Evolutionary conservation across 140 eudicot species (phyloP).

Genomic region (Oenanthe javanica): DNA sequence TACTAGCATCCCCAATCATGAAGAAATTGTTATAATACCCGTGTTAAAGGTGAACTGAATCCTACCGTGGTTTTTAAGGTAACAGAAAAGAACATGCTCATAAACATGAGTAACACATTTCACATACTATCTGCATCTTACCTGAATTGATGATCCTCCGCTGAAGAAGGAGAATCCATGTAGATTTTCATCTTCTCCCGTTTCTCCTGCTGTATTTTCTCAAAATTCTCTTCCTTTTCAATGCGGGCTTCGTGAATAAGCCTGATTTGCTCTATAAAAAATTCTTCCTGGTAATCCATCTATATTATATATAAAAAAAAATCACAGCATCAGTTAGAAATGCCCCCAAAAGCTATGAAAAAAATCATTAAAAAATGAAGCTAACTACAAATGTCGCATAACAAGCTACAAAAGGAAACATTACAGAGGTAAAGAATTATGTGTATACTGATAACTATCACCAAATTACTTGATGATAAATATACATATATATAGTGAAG

Average conservation of each 20-base stretch:
- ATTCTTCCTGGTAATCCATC: conserved; percentile 76
- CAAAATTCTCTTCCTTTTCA: conserved; percentile 46
- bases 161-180: conserved; percentile 20
- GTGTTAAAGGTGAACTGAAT: background rate
- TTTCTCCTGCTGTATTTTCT: conserved; percentile 55
- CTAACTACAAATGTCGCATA: background rate
- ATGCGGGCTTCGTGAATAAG: conserved; percentile 40
- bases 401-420: background rate
- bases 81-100: background rate
- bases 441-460: background rate
- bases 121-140: conserved; percentile 14
- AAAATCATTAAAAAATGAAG: background rate
- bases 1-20: background rate
- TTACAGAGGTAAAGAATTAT: background rate
- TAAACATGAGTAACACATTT: too few species aligned
- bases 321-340: background rate
- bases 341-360: background rate
- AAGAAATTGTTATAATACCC: background rate
- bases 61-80: background rate
- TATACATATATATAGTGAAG: background rate
- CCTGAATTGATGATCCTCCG: conserved; percentile 42
- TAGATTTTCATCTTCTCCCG: conserved; percentile 34
- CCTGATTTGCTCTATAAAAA: conserved; percentile 51
- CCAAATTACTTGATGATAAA: background rate
- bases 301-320: too few species aligned